phyloP scores from a whole-genome alignment of 148 eudicot genomes.

The Agrostemma githago region DNA sequence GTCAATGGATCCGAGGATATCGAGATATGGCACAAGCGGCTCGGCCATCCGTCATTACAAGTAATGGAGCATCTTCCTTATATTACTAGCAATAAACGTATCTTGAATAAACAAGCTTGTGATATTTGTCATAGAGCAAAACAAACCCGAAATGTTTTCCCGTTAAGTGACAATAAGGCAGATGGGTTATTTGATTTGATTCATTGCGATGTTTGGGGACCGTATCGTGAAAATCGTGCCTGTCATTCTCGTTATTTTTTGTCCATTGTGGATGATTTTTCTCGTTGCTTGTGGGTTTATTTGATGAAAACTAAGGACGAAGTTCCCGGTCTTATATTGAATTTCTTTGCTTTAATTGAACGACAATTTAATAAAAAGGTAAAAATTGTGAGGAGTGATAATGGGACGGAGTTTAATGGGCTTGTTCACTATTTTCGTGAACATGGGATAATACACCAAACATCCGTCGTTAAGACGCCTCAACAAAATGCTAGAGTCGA shows the following conservation, averaged over 20 bases:
- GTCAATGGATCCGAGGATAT: no score
- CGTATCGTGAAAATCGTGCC: not conserved
- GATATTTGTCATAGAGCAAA: not conserved
- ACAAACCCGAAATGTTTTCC: no score
- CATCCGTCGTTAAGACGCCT: not conserved
- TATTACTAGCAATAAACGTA: not conserved
- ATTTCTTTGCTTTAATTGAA: not conserved
- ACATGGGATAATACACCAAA: not conserved
- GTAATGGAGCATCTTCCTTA: not conserved
- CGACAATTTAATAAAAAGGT: not conserved
- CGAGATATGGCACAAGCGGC: no score
- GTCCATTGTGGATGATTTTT: not conserved
- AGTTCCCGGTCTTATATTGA: not conserved
- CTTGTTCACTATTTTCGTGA: not conserved
- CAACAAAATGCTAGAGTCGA: constrained; percentile 9
- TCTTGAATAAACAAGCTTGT: not conserved
- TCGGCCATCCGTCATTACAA: not conserved
- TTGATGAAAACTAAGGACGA: not conserved
- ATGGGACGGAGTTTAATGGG: constrained; percentile 5
- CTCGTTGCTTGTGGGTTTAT: not conserved
- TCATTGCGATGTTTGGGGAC: constrained; percentile 12
- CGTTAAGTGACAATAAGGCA: no score
- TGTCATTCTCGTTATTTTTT: not conserved
- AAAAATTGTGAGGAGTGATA: not conserved
- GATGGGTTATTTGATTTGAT: not conserved